Evolutionary conservation across 371 early-diverging fungal genomes (phyloP).

Genomic region (Apophysomyces ossiformis): DNA sequence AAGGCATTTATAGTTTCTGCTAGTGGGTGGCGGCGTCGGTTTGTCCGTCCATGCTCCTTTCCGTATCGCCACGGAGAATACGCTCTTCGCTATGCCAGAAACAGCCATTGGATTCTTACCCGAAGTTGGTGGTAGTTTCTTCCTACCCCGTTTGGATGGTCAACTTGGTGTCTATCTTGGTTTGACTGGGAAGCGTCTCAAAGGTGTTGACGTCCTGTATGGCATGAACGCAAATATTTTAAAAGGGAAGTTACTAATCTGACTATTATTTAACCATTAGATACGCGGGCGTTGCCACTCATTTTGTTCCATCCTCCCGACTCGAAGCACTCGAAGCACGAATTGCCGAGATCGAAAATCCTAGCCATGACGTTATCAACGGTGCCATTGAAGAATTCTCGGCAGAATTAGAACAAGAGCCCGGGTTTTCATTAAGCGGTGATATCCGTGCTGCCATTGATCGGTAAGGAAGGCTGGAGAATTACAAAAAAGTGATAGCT

Average conservation of each 20-base stretch:
- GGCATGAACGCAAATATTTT: constrained; percentile 17
- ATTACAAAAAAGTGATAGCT: background rate
- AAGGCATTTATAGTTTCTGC: no score
- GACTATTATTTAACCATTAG: constrained; percentile 39
- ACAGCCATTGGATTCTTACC: constrained; percentile 95
- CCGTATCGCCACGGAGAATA: constrained; percentile 94
- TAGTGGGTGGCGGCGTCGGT: constrained; percentile 97
- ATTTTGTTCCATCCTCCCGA: constrained; percentile 92
- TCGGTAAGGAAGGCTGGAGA: constrained; percentile 28
- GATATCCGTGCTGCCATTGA: constrained; percentile 78
- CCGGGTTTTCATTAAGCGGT: constrained; percentile 61
- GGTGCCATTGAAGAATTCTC: constrained; percentile 93
- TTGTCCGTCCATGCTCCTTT: constrained; percentile 95
- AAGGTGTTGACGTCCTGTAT: constrained; percentile 85
- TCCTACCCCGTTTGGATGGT: constrained; percentile 92
- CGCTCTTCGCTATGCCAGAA: constrained; percentile 96
- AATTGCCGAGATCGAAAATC: constrained; percentile 79
- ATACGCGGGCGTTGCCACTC: constrained; percentile 92
- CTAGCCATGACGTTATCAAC: constrained; percentile 85
- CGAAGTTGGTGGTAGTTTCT: constrained; percentile 96
- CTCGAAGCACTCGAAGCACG: constrained; percentile 82
- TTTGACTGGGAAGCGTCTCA: constrained; percentile 85
- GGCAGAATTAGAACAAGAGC: constrained; percentile 45
- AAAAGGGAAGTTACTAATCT: background rate
- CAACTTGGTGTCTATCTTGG: constrained; percentile 92